Conservation (phyloP, 371 early-diverging fungal genomes). For the Syncephalis fuscata region DNA sequence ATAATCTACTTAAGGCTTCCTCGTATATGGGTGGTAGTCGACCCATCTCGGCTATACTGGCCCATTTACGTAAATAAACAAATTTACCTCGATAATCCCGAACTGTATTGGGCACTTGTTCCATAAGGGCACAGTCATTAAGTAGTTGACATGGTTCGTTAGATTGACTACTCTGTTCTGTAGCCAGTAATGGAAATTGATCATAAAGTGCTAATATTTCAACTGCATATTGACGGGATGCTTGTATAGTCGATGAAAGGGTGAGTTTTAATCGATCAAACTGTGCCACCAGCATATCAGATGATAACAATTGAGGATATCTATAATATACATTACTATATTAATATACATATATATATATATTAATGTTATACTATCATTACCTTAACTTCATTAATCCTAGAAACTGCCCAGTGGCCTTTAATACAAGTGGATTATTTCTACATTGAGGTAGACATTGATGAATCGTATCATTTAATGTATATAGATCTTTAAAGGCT, state of each 20-base stretch:
- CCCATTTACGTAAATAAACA: background rate
- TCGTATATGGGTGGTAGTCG: constrained; percentile 43
- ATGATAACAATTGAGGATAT: background rate
- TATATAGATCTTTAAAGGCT: constrained; percentile 10
- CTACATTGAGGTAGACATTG: constrained; percentile 21
- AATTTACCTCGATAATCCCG: background rate
- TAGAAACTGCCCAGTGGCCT: constrained; percentile 30
- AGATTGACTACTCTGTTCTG: constrained; percentile 10
- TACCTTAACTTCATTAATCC: constrained; percentile 30
- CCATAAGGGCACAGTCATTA: constrained; percentile 7
- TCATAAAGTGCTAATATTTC: constrained; percentile 50
- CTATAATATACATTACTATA: background rate
- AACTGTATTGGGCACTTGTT: background rate
- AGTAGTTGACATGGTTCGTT: constrained; percentile 5
- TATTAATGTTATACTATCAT: too few relatives aligned
- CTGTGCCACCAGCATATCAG: background rate
- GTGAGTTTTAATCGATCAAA: constrained; percentile 25
- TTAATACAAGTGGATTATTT: constrained; percentile 34
- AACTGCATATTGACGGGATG: constrained; percentile 47
- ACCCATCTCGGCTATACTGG: constrained; percentile 13
- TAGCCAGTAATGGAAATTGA: constrained; percentile 29
- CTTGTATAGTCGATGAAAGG: constrained; percentile 31
- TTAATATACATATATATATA: too few relatives aligned
- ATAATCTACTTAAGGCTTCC: constrained; percentile 35
- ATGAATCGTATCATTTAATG: constrained; percentile 18